phyloP scores from a whole-genome alignment of 441 rosid species.

The Pelargonium fulgidum region DNA sequence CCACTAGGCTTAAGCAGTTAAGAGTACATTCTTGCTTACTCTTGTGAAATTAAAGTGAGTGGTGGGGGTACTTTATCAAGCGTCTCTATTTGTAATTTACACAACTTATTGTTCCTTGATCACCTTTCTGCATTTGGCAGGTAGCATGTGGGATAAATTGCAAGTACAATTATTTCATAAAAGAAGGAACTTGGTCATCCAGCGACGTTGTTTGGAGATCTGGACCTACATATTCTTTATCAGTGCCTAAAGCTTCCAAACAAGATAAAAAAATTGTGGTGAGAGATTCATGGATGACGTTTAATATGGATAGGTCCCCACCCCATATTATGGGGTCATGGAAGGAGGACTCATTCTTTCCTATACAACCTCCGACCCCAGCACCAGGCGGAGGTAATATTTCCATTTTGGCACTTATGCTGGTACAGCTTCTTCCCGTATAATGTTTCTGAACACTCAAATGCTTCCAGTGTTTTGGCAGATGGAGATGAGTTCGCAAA shows the following conservation, averaged over 20 bases:
- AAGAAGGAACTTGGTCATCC: constrained; percentile 43
- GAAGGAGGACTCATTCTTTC: constrained; percentile 51
- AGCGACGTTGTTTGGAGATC: constrained; percentile 61
- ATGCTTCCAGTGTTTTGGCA: constrained; percentile 92
- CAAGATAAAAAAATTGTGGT: constrained; percentile 42
- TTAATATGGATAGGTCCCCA: constrained; percentile 30
- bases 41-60: neutral
- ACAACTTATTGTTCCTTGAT: neutral
- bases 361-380: constrained; percentile 28
- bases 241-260: constrained; percentile 41
- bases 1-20: neutral
- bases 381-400: constrained; percentile 53
- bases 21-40: neutral
- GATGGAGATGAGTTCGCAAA: constrained; percentile 43
- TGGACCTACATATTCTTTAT: constrained; percentile 73
- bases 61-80: neutral
- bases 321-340: constrained; percentile 64
- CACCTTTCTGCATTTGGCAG: constrained; percentile 35
- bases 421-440: constrained; percentile 25
- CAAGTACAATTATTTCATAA: constrained; percentile 74
- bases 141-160: constrained; percentile 60
- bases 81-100: constrained; percentile 3
- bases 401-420: constrained; percentile 24
- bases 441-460: constrained; percentile 76
- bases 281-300: constrained; percentile 75